Percentiles rank a stretch among this genome's conserved stretches.
Conservation (phyloP, 306 rosid genomes). For the Sphenostylis stenocarpa region DNA sequence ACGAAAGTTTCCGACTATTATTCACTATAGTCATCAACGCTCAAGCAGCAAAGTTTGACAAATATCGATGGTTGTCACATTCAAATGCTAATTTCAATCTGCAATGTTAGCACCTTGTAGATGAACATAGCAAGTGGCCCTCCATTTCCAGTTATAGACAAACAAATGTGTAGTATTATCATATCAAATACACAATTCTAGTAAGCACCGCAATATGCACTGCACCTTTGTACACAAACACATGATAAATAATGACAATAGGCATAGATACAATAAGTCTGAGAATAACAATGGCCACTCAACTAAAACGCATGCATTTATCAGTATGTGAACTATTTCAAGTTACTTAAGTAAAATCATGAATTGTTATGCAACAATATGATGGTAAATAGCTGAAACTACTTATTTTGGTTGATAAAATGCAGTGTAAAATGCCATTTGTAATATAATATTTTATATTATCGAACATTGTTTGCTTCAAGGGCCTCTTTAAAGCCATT, state of each 20-base stretch:
- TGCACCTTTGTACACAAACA: background rate
- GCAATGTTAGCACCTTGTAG: background rate
- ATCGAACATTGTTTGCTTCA: background rate
- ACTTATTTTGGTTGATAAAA: background rate
- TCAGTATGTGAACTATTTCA: background rate
- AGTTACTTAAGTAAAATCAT: background rate
- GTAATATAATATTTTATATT: background rate
- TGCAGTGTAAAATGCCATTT: background rate
- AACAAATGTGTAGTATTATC: background rate
- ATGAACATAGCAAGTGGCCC: background rate
- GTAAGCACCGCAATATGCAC: background rate
- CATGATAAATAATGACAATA: background rate
- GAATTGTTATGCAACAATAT: background rate
- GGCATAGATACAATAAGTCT: background rate
- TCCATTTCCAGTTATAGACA: slow-evolving; percentile 1
- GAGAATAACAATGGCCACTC: background rate
- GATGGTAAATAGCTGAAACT: background rate
- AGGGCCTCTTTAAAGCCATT: background rate
- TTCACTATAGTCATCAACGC: background rate
- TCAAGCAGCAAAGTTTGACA: slow-evolving; percentile 24
- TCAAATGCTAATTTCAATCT: background rate
- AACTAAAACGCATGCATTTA: background rate
- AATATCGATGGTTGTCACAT: background rate
- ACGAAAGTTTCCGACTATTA: background rate
- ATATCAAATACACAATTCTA: background rate